A percentile compares a stretch with the other conserved stretches of the same genome.
phyloP scores from a whole-genome alignment of 345 rosid genomes.

The Ailanthus altissimus region DNA sequence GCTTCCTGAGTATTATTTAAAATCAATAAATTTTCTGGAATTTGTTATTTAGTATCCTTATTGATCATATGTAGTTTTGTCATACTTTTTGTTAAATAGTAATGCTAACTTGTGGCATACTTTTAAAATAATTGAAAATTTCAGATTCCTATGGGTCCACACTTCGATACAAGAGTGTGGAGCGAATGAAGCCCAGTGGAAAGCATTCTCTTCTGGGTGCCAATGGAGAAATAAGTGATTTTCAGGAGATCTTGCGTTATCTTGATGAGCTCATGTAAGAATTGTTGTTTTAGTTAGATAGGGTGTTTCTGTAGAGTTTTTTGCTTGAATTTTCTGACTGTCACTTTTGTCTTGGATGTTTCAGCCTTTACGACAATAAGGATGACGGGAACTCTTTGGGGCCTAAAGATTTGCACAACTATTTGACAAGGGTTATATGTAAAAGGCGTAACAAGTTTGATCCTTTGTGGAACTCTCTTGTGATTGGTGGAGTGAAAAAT shows the following conservation, averaged over 20 bases:
- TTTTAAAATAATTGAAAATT: neutral
- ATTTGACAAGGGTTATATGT: conserved; percentile 88
- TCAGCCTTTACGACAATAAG: conserved; percentile 93
- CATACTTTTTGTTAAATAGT: neutral
- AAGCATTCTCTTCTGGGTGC: conserved; percentile 97
- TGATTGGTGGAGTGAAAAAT: conserved; percentile 94
- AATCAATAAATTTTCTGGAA: neutral
- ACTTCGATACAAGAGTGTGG: conserved; percentile 85
- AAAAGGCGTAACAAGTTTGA: conserved; percentile 95
- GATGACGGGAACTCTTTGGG: conserved; percentile 99
- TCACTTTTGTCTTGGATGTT: conserved; percentile 11
- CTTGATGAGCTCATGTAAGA: conserved; percentile 92
- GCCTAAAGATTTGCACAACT: conserved; percentile 97
- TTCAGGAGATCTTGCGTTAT: conserved; percentile 83
- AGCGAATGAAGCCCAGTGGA: conserved; percentile 81
- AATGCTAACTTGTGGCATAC: neutral
- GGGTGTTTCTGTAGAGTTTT: no score
- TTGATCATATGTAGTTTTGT: neutral
- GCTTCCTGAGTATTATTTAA: neutral
- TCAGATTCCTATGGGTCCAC: conserved; percentile 98
- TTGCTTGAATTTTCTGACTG: conserved; percentile 20
- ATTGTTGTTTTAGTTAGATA: conserved; percentile 9
- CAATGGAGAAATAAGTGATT: conserved; percentile 95
- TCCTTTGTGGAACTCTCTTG: conserved; percentile 96
- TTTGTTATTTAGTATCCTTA: neutral